Evolutionary conservation across 495 filamentous ascomycete genomes (phyloP).

Genomic region (Parachaetomium inaequale): DNA sequence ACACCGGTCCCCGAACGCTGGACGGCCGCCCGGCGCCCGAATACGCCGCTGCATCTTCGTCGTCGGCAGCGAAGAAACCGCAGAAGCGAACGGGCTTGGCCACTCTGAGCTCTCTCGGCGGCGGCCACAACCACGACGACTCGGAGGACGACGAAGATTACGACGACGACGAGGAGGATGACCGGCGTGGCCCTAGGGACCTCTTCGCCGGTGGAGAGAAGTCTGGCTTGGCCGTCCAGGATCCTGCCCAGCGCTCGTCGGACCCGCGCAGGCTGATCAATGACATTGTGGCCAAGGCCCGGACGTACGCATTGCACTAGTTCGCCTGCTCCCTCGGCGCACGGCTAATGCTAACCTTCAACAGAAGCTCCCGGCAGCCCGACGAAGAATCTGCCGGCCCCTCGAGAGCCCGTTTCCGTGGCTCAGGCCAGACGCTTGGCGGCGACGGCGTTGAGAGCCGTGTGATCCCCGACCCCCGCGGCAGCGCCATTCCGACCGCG

Average conservation of each 20-base stretch:
- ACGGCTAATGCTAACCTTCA: conserved; percentile 13
- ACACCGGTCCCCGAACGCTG: conserved; percentile 54
- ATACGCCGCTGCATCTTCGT: conserved; percentile 34
- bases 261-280: conserved; percentile 66
- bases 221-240: conserved; percentile 90
- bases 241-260: conserved; percentile 56
- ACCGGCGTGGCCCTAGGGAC: conserved; percentile 65
- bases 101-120: conserved; percentile 55
- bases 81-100: conserved; percentile 51
- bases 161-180: conserved; percentile 58
- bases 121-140: conserved; percentile 50
- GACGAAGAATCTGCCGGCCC: conserved; percentile 53
- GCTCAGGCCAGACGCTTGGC: conserved; percentile 80
- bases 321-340: background rate
- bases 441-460: conserved; percentile 81
- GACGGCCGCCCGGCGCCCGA: conserved; percentile 53
- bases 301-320: conserved; percentile 53
- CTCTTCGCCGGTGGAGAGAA: conserved; percentile 96
- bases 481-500: conserved; percentile 36
- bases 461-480: conserved; percentile 62
- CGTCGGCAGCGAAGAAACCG: conserved; percentile 40
- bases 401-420: conserved; percentile 62
- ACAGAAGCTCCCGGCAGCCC: conserved; percentile 50
- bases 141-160: conserved; percentile 59
- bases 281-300: conserved; percentile 80